Base-by-base conservation (phyloP, 148 eudicot species). In the Rhododendron henanense region DNA sequence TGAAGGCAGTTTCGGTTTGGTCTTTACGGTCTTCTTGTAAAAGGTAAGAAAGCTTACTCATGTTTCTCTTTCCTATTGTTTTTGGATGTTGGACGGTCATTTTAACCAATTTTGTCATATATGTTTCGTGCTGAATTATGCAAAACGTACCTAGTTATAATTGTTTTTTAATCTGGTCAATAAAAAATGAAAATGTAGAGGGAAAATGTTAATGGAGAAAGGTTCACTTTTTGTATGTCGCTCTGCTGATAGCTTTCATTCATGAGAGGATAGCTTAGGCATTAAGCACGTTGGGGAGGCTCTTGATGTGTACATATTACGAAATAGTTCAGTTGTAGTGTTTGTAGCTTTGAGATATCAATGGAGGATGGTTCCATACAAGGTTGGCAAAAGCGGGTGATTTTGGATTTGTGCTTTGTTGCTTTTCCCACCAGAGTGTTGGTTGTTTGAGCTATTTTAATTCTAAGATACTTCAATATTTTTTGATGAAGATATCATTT, bases 41-140 rank as follows among this genome's bases (percentile, higher is more conserved):
- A 84, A 84, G 85, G 85, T 85, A 78, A 85, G 86, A 59, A 85
- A 85, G 75, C 74, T 31, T 48, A 44, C 63, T 77, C 82, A 85
- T 15, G n/a, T 84, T 45, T 85, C 82, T 59, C 6, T 14, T n/a
- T 9, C 28, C 75, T 21, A 4, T n/a, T 76, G 23, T 33, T 76
- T 74, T 75, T 75, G 33, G 81, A 25, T 76, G 86, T 33, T 55
- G 21, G 53, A 78, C 18, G 50, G 15, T 83, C 47, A 83, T 67
- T 81, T 47, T 77, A 19, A 50, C 10, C 10, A 28, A 6, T 53
- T 15, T 14, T 80, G 18, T 16, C 0, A 5, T 78, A 48, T n/a
- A n/a, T 47, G 59, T 25, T 78, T 53, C 0, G 9, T 33, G 44
- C n/a, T 80, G 23, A 51, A 25, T 80, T 31, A 28, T 10, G 0